These are phyloP conservation scores for Geotrichum cucujoidarum DNA, from an alignment of 1,139 yeast species.

Conservation along the genomic window DNA sequence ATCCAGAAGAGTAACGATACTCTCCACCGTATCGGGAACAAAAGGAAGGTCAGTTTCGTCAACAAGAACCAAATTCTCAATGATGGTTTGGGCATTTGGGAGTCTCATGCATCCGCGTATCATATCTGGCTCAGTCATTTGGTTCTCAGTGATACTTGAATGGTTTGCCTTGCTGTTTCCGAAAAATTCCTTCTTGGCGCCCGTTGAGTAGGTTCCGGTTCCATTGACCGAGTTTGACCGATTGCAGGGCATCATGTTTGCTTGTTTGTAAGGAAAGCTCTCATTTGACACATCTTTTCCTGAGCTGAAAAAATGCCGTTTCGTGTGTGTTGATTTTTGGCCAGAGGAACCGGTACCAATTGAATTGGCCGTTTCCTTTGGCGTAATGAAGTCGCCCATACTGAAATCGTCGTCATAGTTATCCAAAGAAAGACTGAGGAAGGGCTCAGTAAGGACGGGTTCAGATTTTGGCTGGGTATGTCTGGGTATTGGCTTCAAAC, in stretches of 20 bases:
- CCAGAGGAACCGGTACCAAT: no score
- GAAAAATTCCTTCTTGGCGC: constrained; percentile 3
- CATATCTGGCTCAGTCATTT: constrained; percentile 10
- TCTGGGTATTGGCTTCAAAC: neutral
- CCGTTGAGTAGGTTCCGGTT: constrained; percentile 14
- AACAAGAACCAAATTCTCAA: constrained; percentile 4
- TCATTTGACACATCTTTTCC: no score
- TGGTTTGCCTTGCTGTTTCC: constrained; percentile 10
- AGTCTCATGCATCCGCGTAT: neutral
- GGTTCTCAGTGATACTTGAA: constrained; percentile 11
- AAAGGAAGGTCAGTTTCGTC: constrained; percentile 14
- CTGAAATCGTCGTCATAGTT: no score
- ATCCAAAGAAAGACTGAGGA: neutral
- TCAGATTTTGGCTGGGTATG: neutral
- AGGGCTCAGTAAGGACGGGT: no score
- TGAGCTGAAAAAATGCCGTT: no score
- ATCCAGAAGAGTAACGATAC: constrained; percentile 11
- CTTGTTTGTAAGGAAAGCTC: neutral
- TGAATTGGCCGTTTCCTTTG: no score
- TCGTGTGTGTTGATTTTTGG: no score
- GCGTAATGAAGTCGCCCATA: no score
- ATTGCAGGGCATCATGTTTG: neutral
- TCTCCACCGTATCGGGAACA: constrained; percentile 12
- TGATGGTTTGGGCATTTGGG: neutral
- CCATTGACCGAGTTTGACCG: neutral